Evolutionary conservation across 2,329 filamentous ascomycete genomes (phyloP).

Genomic region (Phaeosphaeria sp.): DNA sequence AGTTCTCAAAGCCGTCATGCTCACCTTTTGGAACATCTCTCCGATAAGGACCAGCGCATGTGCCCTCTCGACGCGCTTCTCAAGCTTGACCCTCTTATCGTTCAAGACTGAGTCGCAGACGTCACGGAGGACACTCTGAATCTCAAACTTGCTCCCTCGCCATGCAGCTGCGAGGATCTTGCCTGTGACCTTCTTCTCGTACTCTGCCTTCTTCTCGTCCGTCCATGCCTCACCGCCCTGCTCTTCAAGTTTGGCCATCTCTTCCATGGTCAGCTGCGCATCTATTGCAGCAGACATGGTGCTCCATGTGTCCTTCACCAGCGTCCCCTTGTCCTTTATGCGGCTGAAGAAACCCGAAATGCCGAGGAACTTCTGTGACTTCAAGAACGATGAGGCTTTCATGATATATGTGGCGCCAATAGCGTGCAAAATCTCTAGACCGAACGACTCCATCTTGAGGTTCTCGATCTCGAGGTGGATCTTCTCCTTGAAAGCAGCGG

Average conservation of each 20-base stretch:
- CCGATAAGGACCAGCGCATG: conserved; percentile 88
- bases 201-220: conserved; percentile 94
- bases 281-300: conserved; percentile 96
- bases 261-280: conserved; percentile 97
- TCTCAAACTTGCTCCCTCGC: conserved; percentile 96
- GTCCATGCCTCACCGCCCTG: conserved; percentile 97
- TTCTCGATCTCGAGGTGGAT: conserved; percentile 95
- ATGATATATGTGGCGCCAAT: conserved; percentile 89
- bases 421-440: conserved; percentile 92
- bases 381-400: conserved; percentile 86
- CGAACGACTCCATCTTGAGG: conserved; percentile 98
- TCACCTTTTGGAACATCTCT: conserved; percentile 86
- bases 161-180: conserved; percentile 98
- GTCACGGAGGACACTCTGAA: conserved; percentile 91
- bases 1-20: neutral
- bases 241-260: conserved; percentile 97
- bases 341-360: conserved; percentile 94
- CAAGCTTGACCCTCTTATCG: conserved; percentile 76
- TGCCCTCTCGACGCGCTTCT: conserved; percentile 89
- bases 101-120: conserved; percentile 90
- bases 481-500: conserved; percentile 89
- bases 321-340: conserved; percentile 93
- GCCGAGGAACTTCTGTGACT: conserved; percentile 95
- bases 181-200: conserved; percentile 92
- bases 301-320: conserved; percentile 98